Evolutionary conservation across 1,284 basidiomycete genomes (phyloP).

Genomic region (Cutaneotrichosporon cavernicola): DNA sequence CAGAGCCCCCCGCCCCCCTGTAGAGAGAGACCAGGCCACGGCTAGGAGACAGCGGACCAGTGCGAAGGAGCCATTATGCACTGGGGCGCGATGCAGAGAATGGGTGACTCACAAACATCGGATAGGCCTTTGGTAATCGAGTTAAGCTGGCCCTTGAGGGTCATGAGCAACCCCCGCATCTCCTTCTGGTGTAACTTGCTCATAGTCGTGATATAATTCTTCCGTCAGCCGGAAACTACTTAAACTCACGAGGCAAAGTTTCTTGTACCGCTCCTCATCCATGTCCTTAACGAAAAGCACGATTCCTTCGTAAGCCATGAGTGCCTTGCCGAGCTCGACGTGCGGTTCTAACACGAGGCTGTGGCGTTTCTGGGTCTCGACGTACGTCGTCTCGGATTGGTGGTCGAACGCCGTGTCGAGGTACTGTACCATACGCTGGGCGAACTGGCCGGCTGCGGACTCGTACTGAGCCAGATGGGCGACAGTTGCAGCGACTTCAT

Average conservation of each 20-base stretch:
- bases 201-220: constrained; percentile 84
- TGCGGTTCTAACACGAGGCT: constrained; percentile 60
- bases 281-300: constrained; percentile 95
- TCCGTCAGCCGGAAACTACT: constrained; percentile 1
- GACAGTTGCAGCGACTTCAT: constrained; percentile 89
- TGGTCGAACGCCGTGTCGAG: constrained; percentile 85
- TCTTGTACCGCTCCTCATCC: constrained; percentile 78
- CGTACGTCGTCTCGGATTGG: constrained; percentile 56
- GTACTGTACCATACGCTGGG: constrained; percentile 84
- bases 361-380: constrained; percentile 39
- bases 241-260: constrained; percentile 76
- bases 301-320: constrained; percentile 84
- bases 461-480: constrained; percentile 86
- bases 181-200: constrained; percentile 78
- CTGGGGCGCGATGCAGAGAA: no score
- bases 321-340: constrained; percentile 70
- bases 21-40: no score
- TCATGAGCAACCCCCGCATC: constrained; percentile 68
- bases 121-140: constrained; percentile 51
- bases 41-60: no score
- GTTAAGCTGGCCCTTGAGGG: constrained; percentile 64
- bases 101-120: constrained; percentile 37
- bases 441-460: constrained; percentile 83
- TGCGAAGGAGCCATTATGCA: no score
- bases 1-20: no score